Percentiles rank a stretch among this genome's conserved stretches.
These are phyloP conservation scores for Zygoascus tannicola DNA, from an alignment of 805 yeast genomes.

Conservation along the genomic window DNA sequence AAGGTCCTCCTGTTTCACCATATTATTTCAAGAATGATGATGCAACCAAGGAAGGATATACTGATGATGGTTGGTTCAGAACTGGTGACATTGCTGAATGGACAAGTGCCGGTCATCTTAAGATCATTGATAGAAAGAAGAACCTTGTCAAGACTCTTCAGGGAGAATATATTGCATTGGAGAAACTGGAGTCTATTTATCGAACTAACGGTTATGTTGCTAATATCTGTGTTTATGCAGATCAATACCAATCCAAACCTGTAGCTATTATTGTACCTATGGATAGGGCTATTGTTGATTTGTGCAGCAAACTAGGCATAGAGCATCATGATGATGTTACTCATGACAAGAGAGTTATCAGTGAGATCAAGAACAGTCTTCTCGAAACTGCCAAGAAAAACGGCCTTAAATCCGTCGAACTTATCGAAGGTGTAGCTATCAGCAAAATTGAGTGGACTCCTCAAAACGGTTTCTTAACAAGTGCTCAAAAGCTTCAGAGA, in stretches of 20 bases:
- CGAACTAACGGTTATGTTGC: constrained; percentile 68
- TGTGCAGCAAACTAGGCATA: constrained; percentile 50
- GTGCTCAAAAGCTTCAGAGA: constrained; percentile 95
- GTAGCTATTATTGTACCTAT: constrained; percentile 83
- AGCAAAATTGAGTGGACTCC: constrained; percentile 97
- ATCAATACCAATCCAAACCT: constrained; percentile 79
- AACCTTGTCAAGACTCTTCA: constrained; percentile 90
- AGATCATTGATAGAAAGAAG: constrained; percentile 87
- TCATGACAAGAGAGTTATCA: constrained; percentile 46
- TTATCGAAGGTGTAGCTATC: constrained; percentile 67
- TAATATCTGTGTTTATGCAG: constrained; percentile 91
- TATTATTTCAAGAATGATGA: constrained; percentile 77
- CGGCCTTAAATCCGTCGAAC: constrained; percentile 80
- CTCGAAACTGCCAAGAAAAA: constrained; percentile 68
- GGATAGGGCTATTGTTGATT: constrained; percentile 50
- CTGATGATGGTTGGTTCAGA: constrained; percentile 85
- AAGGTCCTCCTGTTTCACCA: constrained; percentile 61
- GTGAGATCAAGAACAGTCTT: constrained; percentile 48
- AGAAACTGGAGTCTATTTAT: constrained; percentile 84
- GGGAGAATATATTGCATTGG: constrained; percentile 97
- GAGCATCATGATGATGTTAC: constrained; percentile 42
- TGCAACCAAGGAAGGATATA: constrained; percentile 69
- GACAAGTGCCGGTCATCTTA: constrained; percentile 69
- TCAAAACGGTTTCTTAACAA: constrained; percentile 83
- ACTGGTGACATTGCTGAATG: constrained; percentile 98